A percentile compares a stretch with the other conserved stretches of the same genome.
These are phyloP conservation scores for Geotrichum fermentans DNA, from an alignment of 1,139 yeast genomes.

Conservation along the genomic window DNA sequence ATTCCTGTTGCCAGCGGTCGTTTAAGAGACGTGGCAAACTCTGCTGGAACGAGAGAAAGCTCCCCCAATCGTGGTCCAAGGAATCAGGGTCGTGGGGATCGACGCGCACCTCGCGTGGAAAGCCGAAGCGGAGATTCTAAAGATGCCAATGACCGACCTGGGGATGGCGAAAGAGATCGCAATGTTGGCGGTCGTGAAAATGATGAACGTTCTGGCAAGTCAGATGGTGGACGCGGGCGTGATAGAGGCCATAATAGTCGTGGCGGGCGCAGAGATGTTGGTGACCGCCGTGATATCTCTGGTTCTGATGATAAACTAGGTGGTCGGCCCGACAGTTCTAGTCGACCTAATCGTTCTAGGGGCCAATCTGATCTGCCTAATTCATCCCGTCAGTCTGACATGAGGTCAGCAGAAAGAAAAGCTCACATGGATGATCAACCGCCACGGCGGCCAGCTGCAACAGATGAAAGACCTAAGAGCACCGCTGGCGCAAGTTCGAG, in stretches of 20 bases:
- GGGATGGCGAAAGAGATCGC: slow-evolving; percentile 18
- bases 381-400: slow-evolving; percentile 2
- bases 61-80: neutral
- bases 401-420: slow-evolving; percentile 8
- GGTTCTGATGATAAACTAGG: neutral
- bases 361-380: too few species aligned
- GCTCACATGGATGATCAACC: slow-evolving; percentile 1
- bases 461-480: neutral
- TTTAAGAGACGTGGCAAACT: neutral
- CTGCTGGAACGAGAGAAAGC: neutral
- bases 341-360: neutral
- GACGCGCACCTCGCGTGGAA: slow-evolving; percentile 3
- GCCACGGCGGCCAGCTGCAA: neutral
- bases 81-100: slow-evolving; percentile 8
- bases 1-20: slow-evolving; percentile 3
- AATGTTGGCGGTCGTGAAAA: slow-evolving; percentile 14
- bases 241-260: slow-evolving; percentile 5
- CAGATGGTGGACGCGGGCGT: slow-evolving; percentile 11
- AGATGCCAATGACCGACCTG: slow-evolving; percentile 19
- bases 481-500: neutral
- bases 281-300: neutral
- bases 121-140: neutral
- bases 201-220: slow-evolving; percentile 18
- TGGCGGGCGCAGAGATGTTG: slow-evolving; percentile 12
- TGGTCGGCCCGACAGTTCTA: neutral